Evolutionary conservation across 1,284 basidiomycete species (phyloP).

Genomic region (Filobasidium uniguttulatum): DNA sequence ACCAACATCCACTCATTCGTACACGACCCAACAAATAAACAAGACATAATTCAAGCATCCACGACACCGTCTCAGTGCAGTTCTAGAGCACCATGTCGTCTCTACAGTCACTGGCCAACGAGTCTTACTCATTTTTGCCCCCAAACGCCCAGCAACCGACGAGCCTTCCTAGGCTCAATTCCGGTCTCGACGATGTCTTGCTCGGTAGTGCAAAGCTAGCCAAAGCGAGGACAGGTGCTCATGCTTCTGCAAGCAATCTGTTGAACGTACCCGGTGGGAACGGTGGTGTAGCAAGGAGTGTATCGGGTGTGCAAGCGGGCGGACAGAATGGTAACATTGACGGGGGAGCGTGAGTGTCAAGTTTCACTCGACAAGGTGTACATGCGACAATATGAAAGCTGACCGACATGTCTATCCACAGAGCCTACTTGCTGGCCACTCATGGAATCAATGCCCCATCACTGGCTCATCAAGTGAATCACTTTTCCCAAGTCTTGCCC

Average conservation of each 20-base stretch:
- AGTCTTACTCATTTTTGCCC: conserved; percentile 11
- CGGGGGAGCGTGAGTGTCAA: neutral
- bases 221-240: conserved; percentile 9
- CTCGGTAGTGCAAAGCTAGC: conserved; percentile 11
- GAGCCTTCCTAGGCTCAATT: conserved; percentile 11
- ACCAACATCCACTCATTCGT: too few species aligned
- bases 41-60: too few species aligned
- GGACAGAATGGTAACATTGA: too few species aligned
- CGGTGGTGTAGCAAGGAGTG: too few species aligned
- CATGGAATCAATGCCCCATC: conserved; percentile 18
- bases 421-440: conserved; percentile 16
- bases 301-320: too few species aligned
- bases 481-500: conserved; percentile 8
- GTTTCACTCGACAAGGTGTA: neutral
- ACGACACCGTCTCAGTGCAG: too few species aligned
- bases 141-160: conserved; percentile 1
- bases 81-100: conserved; percentile 7
- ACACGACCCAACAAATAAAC: too few species aligned
- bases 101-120: conserved; percentile 11
- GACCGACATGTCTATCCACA: neutral
- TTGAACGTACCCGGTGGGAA: too few species aligned
- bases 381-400: neutral
- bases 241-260: too few species aligned
- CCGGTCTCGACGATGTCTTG: conserved; percentile 11
- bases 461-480: conserved; percentile 13